Percentiles rank a stretch among this genome's conserved stretches.
Conservation (phyloP, 1,284 basidiomycete genomes). For the Moesziomyces aphidis region DNA sequence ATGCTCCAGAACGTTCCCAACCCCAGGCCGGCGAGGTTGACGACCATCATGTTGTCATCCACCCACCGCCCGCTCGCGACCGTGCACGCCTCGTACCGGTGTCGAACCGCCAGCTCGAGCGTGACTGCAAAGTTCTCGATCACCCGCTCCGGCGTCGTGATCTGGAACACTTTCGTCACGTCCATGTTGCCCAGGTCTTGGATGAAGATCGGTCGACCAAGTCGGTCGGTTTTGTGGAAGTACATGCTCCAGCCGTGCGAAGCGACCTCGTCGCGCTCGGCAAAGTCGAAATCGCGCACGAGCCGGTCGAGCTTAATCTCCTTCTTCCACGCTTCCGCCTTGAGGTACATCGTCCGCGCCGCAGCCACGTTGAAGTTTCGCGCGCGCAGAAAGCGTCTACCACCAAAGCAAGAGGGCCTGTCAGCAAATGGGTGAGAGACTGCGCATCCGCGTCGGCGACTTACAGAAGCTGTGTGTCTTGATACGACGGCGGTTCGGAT, state of each 20-base stretch:
- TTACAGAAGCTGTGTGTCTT: slow-evolving; percentile 48
- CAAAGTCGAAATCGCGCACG: slow-evolving; percentile 49
- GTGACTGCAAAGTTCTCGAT: slow-evolving; percentile 64
- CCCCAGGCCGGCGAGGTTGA: slow-evolving; percentile 61
- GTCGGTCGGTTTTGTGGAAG: slow-evolving; percentile 62
- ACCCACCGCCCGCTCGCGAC: slow-evolving; percentile 44
- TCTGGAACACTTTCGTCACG: slow-evolving; percentile 42
- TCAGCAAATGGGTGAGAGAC: no score
- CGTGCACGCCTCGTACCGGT: slow-evolving; percentile 58
- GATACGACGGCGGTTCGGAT: slow-evolving; percentile 34
- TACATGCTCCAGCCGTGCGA: slow-evolving; percentile 65
- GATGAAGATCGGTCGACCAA: slow-evolving; percentile 64
- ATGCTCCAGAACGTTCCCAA: slow-evolving; percentile 64
- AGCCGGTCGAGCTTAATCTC: slow-evolving; percentile 52
- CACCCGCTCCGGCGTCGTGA: slow-evolving; percentile 61
- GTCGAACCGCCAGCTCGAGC: slow-evolving; percentile 59
- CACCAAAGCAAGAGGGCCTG: no score
- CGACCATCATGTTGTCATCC: slow-evolving; percentile 66
- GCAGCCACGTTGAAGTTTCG: slow-evolving; percentile 55
- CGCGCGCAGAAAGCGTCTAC: slow-evolving; percentile 59
- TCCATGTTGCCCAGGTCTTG: slow-evolving; percentile 64
- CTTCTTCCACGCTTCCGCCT: slow-evolving; percentile 60
- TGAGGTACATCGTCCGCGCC: slow-evolving; percentile 58
- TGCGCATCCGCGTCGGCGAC: not conserved
- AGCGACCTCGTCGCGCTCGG: slow-evolving; percentile 58